A percentile compares a stretch with the other conserved stretches of the same genome.
Conservation (phyloP, 1,284 basidiomycete species). For the Vanrija pseudolonga region DNA sequence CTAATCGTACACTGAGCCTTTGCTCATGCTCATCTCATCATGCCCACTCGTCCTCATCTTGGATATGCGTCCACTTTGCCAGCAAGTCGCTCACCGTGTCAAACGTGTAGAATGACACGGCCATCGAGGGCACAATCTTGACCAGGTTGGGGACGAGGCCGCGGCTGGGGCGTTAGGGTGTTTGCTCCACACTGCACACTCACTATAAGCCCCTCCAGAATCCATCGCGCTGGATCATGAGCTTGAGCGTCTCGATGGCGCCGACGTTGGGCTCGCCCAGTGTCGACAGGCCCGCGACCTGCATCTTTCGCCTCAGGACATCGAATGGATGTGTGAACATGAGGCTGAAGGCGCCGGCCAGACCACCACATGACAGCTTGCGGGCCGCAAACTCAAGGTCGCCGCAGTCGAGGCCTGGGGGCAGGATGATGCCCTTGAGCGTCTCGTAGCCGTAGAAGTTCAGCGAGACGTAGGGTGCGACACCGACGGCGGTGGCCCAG, state of each 20-base stretch:
- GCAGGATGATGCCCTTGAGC: constrained; percentile 34
- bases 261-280: constrained; percentile 63
- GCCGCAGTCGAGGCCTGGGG: constrained; percentile 18
- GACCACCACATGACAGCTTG: constrained; percentile 53
- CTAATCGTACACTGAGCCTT: too few species aligned
- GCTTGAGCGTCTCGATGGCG: constrained; percentile 68
- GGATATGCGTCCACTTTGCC: constrained; percentile 14
- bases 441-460: constrained; percentile 49
- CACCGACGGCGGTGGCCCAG: constrained; percentile 81
- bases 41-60: constrained; percentile 19
- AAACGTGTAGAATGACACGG: constrained; percentile 61
- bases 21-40: background rate
- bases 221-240: constrained; percentile 71
- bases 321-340: constrained; percentile 95
- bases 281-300: constrained; percentile 70
- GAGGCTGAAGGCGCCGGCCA: constrained; percentile 70
- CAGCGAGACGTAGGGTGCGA: constrained; percentile 74
- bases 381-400: constrained; percentile 34
- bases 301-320: constrained; percentile 90
- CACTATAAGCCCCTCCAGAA: constrained; percentile 51
- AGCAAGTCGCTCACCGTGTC: constrained; percentile 48
- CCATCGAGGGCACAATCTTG: constrained; percentile 82
- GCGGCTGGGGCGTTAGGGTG: constrained; percentile 52
- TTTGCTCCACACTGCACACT: constrained; percentile 12
- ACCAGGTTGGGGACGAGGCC: constrained; percentile 89